Base-by-base conservation (phyloP, 2,329 filamentous ascomycete species). In the Arthroderma sp. region DNA sequence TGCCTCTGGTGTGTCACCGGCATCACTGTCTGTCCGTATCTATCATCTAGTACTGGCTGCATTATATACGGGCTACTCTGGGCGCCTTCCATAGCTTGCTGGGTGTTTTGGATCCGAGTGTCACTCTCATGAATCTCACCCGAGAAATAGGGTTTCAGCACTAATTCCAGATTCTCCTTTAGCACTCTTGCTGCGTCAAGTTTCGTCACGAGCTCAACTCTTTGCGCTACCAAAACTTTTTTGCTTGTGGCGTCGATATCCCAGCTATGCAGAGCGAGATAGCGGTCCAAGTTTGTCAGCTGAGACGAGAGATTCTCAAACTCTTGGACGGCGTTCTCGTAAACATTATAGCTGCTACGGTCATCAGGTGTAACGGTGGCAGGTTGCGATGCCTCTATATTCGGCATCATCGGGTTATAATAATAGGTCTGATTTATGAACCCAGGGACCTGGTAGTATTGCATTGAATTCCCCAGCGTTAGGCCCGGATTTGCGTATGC, bases 211-310 rank as follows among this genome's bases (percentile, higher is more conserved):
- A 66, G 51, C 11, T 55, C 54, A 47, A 56, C 60, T 9, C 64
- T 57, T 37, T 64, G 60, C 15, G 62, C 58, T 38, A 66, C 60
- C 22, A 65, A 49, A 6, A 54, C 45, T 27, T 58, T 56, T 42
- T 64, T 64, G 10, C 56, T 56, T 6, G 51, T 49, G n/a, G 55
- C 53, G 29, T 59, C 59, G 37, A 66, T 54, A 43, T 65, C 57
- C 53, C 61, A 64, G 11, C 56, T 56, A 48, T 65, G 58, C 36
- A 66, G 48, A 4, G 64, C 64, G 50, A 64, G 59, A 39, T 66
- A 59, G 43, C 60, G 59, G 38, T 66, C 63, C 27, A 66, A 51
- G 33, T 55, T 58, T 5, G 56, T 54, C 9, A 66, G 57, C 40
- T 66, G 54, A 5, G 53, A 48, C 9, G 58, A 58, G 15, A 65